A percentile compares a stretch with the other conserved stretches of the same genome.
Evolutionary conservation across 805 yeast species (phyloP).

Genomic region (Cyberlindnera mississippiensis): DNA sequence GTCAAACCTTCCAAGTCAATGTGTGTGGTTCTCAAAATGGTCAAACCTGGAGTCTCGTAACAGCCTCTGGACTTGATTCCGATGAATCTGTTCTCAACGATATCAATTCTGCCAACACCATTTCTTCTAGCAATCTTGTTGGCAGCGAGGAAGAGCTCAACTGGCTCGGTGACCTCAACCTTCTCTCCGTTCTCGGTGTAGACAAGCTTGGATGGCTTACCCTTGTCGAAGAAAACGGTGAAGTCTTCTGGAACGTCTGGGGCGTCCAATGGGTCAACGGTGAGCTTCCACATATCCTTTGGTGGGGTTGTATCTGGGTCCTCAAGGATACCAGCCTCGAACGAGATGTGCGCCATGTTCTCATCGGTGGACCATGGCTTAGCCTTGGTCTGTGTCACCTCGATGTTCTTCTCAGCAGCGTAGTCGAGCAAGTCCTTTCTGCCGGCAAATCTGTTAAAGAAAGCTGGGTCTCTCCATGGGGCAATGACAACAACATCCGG

Average conservation of each 20-base stretch:
- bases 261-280: slow-evolving; percentile 93
- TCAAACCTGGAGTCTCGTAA: slow-evolving; percentile 98
- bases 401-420: slow-evolving; percentile 88
- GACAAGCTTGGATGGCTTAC: slow-evolving; percentile 79
- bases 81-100: slow-evolving; percentile 97
- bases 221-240: slow-evolving; percentile 75
- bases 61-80: slow-evolving; percentile 99
- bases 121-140: slow-evolving; percentile 96
- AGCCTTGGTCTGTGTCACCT: slow-evolving; percentile 95
- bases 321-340: slow-evolving; percentile 98
- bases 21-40: slow-evolving; percentile 89
- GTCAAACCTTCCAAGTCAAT: slow-evolving; percentile 96
- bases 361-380: slow-evolving; percentile 99
- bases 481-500: slow-evolving; percentile 97
- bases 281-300: slow-evolving; percentile 99
- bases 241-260: slow-evolving; percentile 92
- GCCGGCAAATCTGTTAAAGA: slow-evolving; percentile 95
- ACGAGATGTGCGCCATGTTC: slow-evolving; percentile 97
- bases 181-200: slow-evolving; percentile 56
- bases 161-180: slow-evolving; percentile 72
- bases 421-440: slow-evolving; percentile 94
- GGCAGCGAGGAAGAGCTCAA: slow-evolving; percentile 88
- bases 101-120: slow-evolving; percentile 99
- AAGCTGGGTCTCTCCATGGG: slow-evolving; percentile 98
- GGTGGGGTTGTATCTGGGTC: slow-evolving; percentile 99